Percentiles rank a stretch among this genome's conserved stretches.
Evolutionary conservation across 805 yeast species (phyloP).

Genomic region (Kregervanrija delftensis): DNA sequence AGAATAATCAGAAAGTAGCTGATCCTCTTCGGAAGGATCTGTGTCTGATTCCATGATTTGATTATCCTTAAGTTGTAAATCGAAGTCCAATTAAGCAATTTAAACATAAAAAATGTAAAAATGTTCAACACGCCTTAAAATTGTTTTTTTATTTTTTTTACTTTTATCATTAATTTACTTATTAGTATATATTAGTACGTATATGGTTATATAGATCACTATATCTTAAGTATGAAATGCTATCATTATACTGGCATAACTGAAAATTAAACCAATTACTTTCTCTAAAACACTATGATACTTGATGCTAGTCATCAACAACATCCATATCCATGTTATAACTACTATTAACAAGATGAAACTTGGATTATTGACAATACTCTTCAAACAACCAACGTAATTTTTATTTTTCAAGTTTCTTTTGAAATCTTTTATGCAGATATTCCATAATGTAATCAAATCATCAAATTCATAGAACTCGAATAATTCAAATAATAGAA

Average conservation of each 20-base stretch:
- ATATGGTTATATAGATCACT: not conserved
- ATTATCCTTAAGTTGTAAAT: not conserved
- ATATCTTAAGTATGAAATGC: not conserved
- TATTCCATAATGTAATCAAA: conserved; percentile 7
- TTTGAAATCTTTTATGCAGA: conserved; percentile 1
- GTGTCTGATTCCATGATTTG: not conserved
- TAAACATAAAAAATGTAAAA: not conserved
- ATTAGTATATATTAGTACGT: not conserved
- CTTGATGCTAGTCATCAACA: conserved; percentile 73
- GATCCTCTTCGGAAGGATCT: not conserved
- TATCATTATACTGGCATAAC: conserved; percentile 40
- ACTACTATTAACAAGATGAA: conserved; percentile 27
- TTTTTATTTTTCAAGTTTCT: not conserved
- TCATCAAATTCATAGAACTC: conserved; percentile 12
- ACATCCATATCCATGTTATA: conserved; percentile 77
- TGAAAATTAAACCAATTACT: conserved; percentile 60
- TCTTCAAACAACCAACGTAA: not conserved
- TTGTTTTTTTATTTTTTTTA: not conserved
- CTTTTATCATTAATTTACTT: conserved; percentile 3
- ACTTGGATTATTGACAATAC: conserved; percentile 14
- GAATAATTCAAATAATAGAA: conserved; percentile 57
- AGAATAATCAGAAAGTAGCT: no score
- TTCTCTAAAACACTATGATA: conserved; percentile 82
- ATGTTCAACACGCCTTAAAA: not conserved
- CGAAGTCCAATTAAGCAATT: not conserved